A percentile compares a stretch with the other conserved stretches of the same genome.
These are phyloP conservation scores for Pythium periplocum DNA, from an alignment of 352 stramenopile species.

Conservation along the genomic window DNA sequence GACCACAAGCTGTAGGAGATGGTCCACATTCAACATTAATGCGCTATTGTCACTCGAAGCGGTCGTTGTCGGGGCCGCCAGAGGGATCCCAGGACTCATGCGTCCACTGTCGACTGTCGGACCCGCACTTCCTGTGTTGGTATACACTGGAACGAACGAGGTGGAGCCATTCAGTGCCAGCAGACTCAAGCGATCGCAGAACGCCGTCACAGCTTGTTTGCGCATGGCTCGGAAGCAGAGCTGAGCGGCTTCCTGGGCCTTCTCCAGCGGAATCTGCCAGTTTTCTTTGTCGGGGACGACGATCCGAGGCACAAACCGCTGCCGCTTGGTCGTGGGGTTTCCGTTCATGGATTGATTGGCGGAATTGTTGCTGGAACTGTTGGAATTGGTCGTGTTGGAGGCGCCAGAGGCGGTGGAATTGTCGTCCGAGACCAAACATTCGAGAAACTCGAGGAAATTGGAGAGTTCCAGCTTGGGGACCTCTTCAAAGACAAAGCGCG, in stretches of 20 bases:
- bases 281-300: conserved; percentile 60
- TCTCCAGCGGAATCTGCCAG: conserved; percentile 62
- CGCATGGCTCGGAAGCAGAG: conserved; percentile 74
- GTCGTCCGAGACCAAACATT: conserved; percentile 67
- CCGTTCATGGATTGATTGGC: neutral
- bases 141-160: conserved; percentile 6
- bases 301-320: conserved; percentile 47
- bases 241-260: conserved; percentile 52
- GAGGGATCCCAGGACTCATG: conserved; percentile 3
- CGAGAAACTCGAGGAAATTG: conserved; percentile 72
- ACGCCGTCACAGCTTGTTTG: conserved; percentile 42
- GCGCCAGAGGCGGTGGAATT: conserved; percentile 2
- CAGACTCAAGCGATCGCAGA: conserved; percentile 55
- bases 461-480: conserved; percentile 37
- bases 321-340: conserved; percentile 27
- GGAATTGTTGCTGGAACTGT: neutral
- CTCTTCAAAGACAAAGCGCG: conserved; percentile 75
- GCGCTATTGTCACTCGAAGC: conserved; percentile 5
- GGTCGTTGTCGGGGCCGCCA: neutral
- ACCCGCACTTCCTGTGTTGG: conserved; percentile 4
- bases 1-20: conserved; percentile 58
- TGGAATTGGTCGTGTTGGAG: conserved; percentile 2
- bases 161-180: conserved; percentile 41
- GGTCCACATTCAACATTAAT: conserved; percentile 58
- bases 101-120: conserved; percentile 2